These are phyloP conservation scores for Helenozyma rhizophorensis DNA, from an alignment of 805 yeast genomes.

Conservation along the genomic window DNA sequence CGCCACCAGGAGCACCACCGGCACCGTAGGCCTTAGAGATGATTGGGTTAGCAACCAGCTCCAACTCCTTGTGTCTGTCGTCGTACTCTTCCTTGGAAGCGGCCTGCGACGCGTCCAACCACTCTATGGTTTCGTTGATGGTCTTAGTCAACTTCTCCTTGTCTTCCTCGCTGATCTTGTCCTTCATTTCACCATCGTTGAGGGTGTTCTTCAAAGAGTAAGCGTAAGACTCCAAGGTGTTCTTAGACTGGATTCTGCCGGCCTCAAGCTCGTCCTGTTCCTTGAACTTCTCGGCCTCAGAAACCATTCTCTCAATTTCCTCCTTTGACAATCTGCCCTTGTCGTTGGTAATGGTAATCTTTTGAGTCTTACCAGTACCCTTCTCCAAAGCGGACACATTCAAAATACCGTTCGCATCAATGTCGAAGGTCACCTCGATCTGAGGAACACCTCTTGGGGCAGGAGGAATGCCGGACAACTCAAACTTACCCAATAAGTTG, in stretches of 20 bases:
- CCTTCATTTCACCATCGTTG: conserved; percentile 23
- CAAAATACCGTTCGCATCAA: conserved; percentile 84
- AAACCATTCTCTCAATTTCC: conserved; percentile 96
- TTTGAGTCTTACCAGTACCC: conserved; percentile 90
- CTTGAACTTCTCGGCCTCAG: conserved; percentile 92
- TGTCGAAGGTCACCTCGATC: conserved; percentile 83
- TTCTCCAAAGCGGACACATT: conserved; percentile 86
- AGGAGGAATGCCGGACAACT: conserved; percentile 81
- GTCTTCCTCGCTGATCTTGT: conserved; percentile 14
- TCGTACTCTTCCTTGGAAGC: conserved; percentile 39
- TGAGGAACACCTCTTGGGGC: conserved; percentile 93
- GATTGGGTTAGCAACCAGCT: conserved; percentile 37
- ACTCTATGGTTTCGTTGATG: conserved; percentile 14
- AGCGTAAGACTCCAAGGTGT: conserved; percentile 83
- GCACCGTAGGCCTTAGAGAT: conserved; percentile 31
- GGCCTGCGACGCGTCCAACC: conserved; percentile 37
- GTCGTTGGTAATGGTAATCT: conserved; percentile 88
- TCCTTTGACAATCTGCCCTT: conserved; percentile 92
- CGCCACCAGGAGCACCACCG: conserved; percentile 21
- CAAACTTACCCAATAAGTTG: conserved; percentile 83
- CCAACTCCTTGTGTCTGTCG: conserved; percentile 40
- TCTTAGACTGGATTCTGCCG: conserved; percentile 83
- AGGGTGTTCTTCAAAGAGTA: conserved; percentile 74
- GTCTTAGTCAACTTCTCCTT: conserved; percentile 9
- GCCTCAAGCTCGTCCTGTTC: conserved; percentile 84